Evolutionary conservation across 176 grass and related monocot genomes (phyloP), one percentile per base, ranked within the genome.

Genomic region (Thalia dealbata): DNA sequence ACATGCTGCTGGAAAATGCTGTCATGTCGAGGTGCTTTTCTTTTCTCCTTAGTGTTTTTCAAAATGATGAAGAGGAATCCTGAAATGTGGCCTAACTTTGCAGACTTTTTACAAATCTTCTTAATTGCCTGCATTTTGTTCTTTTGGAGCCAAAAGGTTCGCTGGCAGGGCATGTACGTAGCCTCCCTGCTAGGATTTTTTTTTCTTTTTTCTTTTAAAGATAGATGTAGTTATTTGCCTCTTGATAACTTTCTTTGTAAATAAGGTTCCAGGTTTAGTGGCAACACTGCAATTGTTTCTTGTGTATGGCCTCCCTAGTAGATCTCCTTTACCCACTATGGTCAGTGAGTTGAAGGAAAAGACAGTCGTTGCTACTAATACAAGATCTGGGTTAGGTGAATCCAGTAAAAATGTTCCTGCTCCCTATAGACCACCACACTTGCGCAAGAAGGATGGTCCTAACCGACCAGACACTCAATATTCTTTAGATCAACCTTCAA

Each of bases 231-330:
- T 14, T 59, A 42, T 74, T 52, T 70, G 44, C 9, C 26, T 42
- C 44, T 70, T n/a, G 55, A 35, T 71, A 35, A 88, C 70, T 83
- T 65, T 61, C 50, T 74, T 70, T 75, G 81, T 74, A 85, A 69
- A 91, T 28, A 87, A 96, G 92, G 89, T 96, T 67, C 78, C 92
- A 87, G 89, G 92, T 82, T 85, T 96, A 67, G 86, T 96, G 58
- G 84, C 86, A 78, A 84, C 84, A 79, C 72, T 96, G 29, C 89
- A 88, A 82, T 86, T 86, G 50, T 96, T 90, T 80, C 87, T 96
- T 61, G 69, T 84, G 60, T 96, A 92, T 80, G 89, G 92, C 24
- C 69, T 96, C 69, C 52, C 76, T 8, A 71, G 67, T 60, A 85
- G 77, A 71, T 85, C 88, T 77, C 77, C 74, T 82, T 76, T 68